A percentile compares a stretch with the other conserved stretches of the same genome.
These are phyloP conservation scores for Helotiales sp. DNA, from an alignment of 2,329 filamentous ascomycete genomes.

Conservation along the genomic window DNA sequence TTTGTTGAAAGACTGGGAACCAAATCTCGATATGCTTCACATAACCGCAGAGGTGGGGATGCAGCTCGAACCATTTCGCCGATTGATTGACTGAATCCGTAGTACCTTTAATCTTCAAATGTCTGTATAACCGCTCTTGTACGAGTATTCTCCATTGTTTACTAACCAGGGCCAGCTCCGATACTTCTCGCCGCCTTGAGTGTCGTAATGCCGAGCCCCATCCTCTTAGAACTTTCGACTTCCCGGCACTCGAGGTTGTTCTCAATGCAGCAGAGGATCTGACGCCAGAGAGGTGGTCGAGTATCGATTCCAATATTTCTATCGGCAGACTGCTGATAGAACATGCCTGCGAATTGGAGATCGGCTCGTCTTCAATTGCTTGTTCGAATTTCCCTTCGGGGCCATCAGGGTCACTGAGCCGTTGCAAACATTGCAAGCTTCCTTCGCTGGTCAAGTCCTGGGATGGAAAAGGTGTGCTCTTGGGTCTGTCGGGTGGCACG, in stretches of 20 bases:
- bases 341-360: constrained; percentile 6
- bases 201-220: constrained; percentile 68
- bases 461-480: constrained; percentile 36
- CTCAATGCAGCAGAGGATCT: constrained; percentile 59
- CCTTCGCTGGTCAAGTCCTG: constrained; percentile 30
- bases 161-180: constrained; percentile 63
- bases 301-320: constrained; percentile 71
- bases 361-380: not conserved
- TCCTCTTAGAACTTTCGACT: constrained; percentile 50
- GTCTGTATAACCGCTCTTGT: constrained; percentile 71
- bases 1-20: constrained; percentile 67
- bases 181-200: constrained; percentile 65
- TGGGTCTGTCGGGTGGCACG: constrained; percentile 32
- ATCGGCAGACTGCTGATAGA: constrained; percentile 52
- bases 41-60: constrained; percentile 60
- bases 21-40: constrained; percentile 75
- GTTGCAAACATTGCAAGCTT: constrained; percentile 26
- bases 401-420: constrained; percentile 17
- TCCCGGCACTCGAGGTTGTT: constrained; percentile 55
- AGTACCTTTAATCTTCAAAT: constrained; percentile 75
- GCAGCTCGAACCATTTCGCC: constrained; percentile 57
- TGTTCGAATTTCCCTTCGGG: constrained; percentile 7
- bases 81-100: constrained; percentile 61
- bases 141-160: constrained; percentile 66
- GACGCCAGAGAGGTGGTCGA: constrained; percentile 71